Evolutionary conservation across 805 yeast species (phyloP), one percentile per base, ranked within the genome.

Genomic region (Candida qinlingensis): DNA sequence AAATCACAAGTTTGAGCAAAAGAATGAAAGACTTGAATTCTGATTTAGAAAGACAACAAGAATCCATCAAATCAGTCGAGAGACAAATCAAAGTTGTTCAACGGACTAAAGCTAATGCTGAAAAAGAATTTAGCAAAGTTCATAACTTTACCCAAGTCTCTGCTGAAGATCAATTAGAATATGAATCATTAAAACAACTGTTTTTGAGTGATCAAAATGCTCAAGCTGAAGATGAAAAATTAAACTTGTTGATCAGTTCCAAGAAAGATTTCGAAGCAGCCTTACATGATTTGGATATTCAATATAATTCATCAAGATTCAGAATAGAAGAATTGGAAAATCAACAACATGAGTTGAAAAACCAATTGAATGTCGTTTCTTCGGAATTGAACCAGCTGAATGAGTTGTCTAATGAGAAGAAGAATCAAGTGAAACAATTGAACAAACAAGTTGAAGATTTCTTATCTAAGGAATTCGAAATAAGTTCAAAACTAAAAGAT

Each of bases 401-500:
- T 33, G 62, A 69, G 3, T 63, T 61, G 13, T 64, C 76, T 7
- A 62, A 58, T n/a, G 64, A 65, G 25, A 71, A 77, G 52, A 68
- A 74, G 31, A 53, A 62, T 2, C 70, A 71, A 26, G 60, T 78
- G 27, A 74, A 75, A 48, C 56, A 59, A 5, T 37, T 65, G 54
- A 61, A 80, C 66, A 50, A 71, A 52, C 50, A 66, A 50, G 56
- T 69, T 62, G 65, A 74, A 63, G 65, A 67, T 12, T 61, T 66
- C 29, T 52, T 60, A 66, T 62, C 66, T 34, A 73, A 77, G 53
- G 92, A 84, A 57, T 70, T 72, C 36, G 82, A 80, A 49, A 59
- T 87, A n/a, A 85, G 83, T 53, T 70, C 81, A 7, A 77, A 80
- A 51, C 69, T 91, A 49, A 76, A 81, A 53, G 83, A 79, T 33